Percentiles rank a stretch among this genome's conserved stretches.
phyloP scores from a whole-genome alignment of 2,329 filamentous ascomycete genomes.

The Aspergillus puulaauensis region DNA sequence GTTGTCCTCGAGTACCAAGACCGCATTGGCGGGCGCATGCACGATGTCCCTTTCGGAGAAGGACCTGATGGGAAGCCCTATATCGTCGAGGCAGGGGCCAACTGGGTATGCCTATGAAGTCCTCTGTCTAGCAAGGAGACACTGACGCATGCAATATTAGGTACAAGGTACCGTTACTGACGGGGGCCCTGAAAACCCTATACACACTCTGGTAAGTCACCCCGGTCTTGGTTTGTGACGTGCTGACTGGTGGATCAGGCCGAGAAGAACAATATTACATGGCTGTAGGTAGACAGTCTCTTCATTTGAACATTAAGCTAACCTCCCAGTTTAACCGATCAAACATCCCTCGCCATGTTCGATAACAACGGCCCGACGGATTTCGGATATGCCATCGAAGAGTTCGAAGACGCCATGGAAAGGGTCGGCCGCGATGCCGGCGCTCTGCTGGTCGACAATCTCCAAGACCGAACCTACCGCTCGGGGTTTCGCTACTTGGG shows the following conservation, averaged over 20 bases:
- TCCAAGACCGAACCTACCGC: constrained; percentile 61
- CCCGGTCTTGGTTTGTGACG: not conserved
- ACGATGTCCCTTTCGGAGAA: constrained; percentile 58
- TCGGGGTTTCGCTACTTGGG: constrained; percentile 58
- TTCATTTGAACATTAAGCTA: too few species aligned
- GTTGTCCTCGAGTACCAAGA: constrained; percentile 64
- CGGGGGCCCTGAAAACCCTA: constrained; percentile 50
- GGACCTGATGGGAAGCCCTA: constrained; percentile 49
- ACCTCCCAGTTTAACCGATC: constrained; percentile 49
- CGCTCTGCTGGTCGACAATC: constrained; percentile 55
- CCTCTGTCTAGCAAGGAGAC: not conserved
- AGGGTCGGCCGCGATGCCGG: constrained; percentile 47
- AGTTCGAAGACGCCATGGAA: not conserved
- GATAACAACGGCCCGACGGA: constrained; percentile 46
- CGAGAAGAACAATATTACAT: constrained; percentile 55
- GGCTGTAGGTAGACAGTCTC: constrained; percentile 29
- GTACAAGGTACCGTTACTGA: constrained; percentile 44
- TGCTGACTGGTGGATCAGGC: constrained; percentile 49
- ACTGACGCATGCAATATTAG: not conserved
- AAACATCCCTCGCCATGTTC: constrained; percentile 45
- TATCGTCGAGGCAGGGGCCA: constrained; percentile 64
- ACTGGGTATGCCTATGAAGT: constrained; percentile 50
- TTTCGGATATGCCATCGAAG: not conserved
- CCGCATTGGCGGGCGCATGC: constrained; percentile 62
- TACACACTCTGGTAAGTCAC: constrained; percentile 28